These are phyloP conservation scores for Irpex sp. DNA, from an alignment of 1,284 basidiomycete species.

Conservation along the genomic window DNA sequence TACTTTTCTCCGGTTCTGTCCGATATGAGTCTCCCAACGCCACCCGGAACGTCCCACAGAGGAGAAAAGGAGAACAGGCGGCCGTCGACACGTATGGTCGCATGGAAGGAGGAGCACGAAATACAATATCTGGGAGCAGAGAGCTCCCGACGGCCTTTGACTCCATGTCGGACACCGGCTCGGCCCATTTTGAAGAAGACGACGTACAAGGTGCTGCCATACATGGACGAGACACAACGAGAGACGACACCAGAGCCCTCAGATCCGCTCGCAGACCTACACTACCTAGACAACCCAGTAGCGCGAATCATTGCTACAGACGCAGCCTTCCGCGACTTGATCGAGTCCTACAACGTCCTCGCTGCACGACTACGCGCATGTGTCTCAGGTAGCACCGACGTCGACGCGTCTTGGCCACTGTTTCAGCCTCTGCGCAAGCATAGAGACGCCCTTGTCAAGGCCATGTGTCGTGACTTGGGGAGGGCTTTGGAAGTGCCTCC, in stretches of 20 bases:
- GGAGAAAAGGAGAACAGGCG: slow-evolving; percentile 46
- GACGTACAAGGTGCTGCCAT: slow-evolving; percentile 46
- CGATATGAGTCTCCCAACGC: slow-evolving; percentile 47
- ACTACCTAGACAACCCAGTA: slow-evolving; percentile 61
- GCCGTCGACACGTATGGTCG: slow-evolving; percentile 39
- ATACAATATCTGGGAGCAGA: slow-evolving; percentile 45
- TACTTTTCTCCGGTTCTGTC: neutral
- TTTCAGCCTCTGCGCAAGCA: slow-evolving; percentile 65
- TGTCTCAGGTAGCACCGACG: slow-evolving; percentile 45
- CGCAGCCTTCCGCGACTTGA: slow-evolving; percentile 50
- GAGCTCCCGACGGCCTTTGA: slow-evolving; percentile 27
- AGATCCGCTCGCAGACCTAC: slow-evolving; percentile 58
- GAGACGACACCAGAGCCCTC: slow-evolving; percentile 69
- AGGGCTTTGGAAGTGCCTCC: slow-evolving; percentile 58
- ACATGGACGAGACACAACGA: slow-evolving; percentile 42
- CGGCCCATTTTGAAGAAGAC: slow-evolving; percentile 61
- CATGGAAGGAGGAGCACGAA: slow-evolving; percentile 56
- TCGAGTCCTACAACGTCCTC: slow-evolving; percentile 69
- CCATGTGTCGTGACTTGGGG: slow-evolving; percentile 60
- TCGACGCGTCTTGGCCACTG: slow-evolving; percentile 61
- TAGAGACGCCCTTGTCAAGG: slow-evolving; percentile 43
- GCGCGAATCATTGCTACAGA: slow-evolving; percentile 48
- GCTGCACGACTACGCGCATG: slow-evolving; percentile 55
- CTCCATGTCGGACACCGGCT: slow-evolving; percentile 30
- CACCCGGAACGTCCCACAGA: slow-evolving; percentile 58